Evolutionary conservation across 441 rosid genomes (phyloP).

Genomic region (Eruca vesicaria): DNA sequence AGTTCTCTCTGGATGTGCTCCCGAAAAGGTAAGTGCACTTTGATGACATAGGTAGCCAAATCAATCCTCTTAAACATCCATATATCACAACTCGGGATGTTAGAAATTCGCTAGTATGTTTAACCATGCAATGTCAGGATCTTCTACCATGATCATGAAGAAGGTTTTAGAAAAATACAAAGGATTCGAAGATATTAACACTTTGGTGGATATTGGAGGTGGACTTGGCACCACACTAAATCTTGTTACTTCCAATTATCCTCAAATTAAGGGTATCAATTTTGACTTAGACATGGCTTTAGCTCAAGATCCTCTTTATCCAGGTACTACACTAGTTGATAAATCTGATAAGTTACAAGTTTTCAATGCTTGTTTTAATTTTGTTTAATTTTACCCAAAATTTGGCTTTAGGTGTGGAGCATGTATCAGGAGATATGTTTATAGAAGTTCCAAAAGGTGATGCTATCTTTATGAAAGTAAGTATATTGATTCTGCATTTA

Average conservation of each 20-base stretch:
- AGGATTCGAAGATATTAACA: not conserved
- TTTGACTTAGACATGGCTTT: not conserved
- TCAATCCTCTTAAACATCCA: too few species aligned
- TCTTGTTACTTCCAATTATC: not conserved
- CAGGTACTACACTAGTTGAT: not conserved
- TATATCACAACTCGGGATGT: too few species aligned
- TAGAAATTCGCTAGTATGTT: conserved; percentile 26
- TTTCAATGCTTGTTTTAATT: not conserved
- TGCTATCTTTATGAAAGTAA: conserved; percentile 39
- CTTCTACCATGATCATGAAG: not conserved
- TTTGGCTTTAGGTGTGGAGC: conserved; percentile 10
- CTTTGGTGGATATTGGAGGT: not conserved
- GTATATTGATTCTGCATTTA: not conserved
- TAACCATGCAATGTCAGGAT: conserved; percentile 31
- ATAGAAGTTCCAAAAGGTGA: not conserved
- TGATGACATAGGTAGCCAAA: too few species aligned
- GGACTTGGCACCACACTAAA: not conserved
- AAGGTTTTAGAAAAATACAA: not conserved
- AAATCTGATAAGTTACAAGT: not conserved
- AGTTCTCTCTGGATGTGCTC: too few species aligned
- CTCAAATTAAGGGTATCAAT: not conserved
- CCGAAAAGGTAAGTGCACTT: too few species aligned
- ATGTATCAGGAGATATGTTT: conserved; percentile 37
- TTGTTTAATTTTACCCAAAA: not conserved
- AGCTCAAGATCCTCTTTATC: not conserved